These are phyloP conservation scores for Pythium inflatum DNA, from an alignment of 352 stramenopile genomes.

Conservation along the genomic window DNA sequence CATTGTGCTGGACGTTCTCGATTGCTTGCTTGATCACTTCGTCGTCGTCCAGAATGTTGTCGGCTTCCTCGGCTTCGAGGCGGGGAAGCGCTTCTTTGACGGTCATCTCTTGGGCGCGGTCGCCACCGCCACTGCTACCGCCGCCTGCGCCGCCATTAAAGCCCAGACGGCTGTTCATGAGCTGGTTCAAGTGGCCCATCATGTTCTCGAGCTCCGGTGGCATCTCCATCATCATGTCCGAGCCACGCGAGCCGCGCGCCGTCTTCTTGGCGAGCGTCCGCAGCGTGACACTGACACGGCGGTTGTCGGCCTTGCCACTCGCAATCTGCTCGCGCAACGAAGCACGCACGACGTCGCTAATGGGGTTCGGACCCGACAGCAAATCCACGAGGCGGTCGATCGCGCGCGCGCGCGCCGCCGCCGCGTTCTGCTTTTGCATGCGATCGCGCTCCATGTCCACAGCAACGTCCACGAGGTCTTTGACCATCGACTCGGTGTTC, in stretches of 20 bases:
- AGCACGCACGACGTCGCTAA: slow-evolving; percentile 50
- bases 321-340: slow-evolving; percentile 66
- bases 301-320: slow-evolving; percentile 53
- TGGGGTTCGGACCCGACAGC: slow-evolving; percentile 47
- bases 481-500: slow-evolving; percentile 99
- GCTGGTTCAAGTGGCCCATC: slow-evolving; percentile 74
- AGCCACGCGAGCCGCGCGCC: slow-evolving; percentile 14
- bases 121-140: slow-evolving; percentile 41
- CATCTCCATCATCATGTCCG: slow-evolving; percentile 85
- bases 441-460: too few relatives aligned
- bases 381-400: slow-evolving; percentile 91
- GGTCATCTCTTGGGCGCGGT: slow-evolving; percentile 63
- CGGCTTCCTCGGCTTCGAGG: slow-evolving; percentile 76
- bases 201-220: slow-evolving; percentile 81
- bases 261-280: slow-evolving; percentile 29
- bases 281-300: slow-evolving; percentile 59
- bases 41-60: slow-evolving; percentile 76
- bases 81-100: slow-evolving; percentile 74
- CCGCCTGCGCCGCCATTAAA: slow-evolving; percentile 36
- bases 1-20: slow-evolving; percentile 95
- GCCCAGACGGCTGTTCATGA: slow-evolving; percentile 62
- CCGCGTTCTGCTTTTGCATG: slow-evolving; percentile 83
- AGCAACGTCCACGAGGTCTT: slow-evolving; percentile 98
- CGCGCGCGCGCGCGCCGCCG: slow-evolving; percentile 84
- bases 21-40: slow-evolving; percentile 75